Conservation (phyloP, 2,329 filamentous ascomycete genomes). For the Nemania sp. region DNA sequence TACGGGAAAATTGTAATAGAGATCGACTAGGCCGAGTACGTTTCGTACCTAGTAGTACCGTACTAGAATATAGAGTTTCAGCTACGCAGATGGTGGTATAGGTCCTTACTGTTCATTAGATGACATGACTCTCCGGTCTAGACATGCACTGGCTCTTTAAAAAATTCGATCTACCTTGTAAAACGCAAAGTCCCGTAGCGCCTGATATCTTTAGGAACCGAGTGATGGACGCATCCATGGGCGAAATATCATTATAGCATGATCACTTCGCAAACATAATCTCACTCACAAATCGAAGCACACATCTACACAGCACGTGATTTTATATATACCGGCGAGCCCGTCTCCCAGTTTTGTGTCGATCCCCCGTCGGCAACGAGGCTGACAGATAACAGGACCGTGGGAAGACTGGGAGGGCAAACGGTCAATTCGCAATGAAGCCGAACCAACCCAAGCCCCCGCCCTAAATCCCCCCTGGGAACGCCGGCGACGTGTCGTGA, state of each 20-base stretch:
- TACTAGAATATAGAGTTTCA: no score
- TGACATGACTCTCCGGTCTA: no score
- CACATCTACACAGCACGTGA: neutral
- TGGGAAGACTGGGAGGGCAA: conserved; percentile 45
- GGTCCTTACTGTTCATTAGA: neutral
- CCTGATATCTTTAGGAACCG: no score
- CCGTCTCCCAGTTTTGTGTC: conserved; percentile 41
- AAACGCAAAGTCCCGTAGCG: no score
- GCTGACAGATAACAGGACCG: conserved; percentile 45
- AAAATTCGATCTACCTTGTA: no score
- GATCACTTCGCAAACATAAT: neutral
- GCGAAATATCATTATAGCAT: no score
- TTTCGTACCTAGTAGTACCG: no score
- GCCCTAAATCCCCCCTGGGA: conserved; percentile 36
- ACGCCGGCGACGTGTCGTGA: conserved; percentile 32
- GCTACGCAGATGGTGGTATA: neutral
- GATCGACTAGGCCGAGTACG: conserved; percentile 39
- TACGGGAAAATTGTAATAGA: conserved; percentile 59
- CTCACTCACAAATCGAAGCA: neutral
- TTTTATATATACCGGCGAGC: conserved; percentile 48
- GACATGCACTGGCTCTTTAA: no score
- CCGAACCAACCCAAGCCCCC: conserved; percentile 39
- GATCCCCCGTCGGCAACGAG: conserved; percentile 22
- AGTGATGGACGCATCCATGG: no score
- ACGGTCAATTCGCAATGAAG: conserved; percentile 46